A percentile compares a stretch with the other conserved stretches of the same genome.
Evolutionary conservation across 2,329 filamentous ascomycete species (phyloP).

Genomic region (Pseudogymnoascus sp.): DNA sequence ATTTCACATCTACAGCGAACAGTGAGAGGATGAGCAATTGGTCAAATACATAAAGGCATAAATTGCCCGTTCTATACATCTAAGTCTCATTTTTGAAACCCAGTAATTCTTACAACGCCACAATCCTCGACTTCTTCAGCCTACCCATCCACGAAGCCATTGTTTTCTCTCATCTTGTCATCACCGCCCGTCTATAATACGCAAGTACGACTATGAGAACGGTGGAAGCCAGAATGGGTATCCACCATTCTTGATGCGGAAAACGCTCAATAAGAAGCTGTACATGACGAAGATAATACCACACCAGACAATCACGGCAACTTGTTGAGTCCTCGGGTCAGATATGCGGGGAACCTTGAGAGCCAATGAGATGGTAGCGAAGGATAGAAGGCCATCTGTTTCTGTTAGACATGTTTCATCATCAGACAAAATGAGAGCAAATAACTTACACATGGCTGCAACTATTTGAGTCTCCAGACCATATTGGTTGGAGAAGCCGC

Average conservation of each 20-base stretch:
- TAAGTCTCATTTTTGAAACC: conserved; percentile 3
- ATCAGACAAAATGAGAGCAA: not conserved
- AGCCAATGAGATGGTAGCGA: conserved; percentile 82
- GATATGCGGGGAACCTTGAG: conserved; percentile 86
- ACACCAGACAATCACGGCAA: conserved; percentile 73
- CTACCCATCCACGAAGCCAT: not conserved
- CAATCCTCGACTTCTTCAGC: not conserved
- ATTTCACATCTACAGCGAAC: not conserved
- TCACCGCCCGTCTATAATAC: not conserved
- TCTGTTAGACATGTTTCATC: conserved; percentile 9
- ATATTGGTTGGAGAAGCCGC: conserved; percentile 87
- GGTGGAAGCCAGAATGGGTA: conserved; percentile 94
- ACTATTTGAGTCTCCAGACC: conserved; percentile 94
- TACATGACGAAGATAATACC: conserved; percentile 72
- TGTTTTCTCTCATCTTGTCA: not conserved
- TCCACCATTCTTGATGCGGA: conserved; percentile 87
- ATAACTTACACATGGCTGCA: conserved; percentile 76
- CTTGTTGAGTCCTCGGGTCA: conserved; percentile 67
- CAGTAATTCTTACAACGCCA: conserved; percentile 7
- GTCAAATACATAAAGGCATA: conserved; percentile 2
- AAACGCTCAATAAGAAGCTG: conserved; percentile 88
- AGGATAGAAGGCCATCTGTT: conserved; percentile 69
- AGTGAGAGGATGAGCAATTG: not conserved
- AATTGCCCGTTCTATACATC: conserved; percentile 4
- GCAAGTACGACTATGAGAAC: conserved; percentile 40